These are phyloP conservation scores for Fraxinus albicans DNA, from an alignment of 305 asterid species.

Conservation along the genomic window DNA sequence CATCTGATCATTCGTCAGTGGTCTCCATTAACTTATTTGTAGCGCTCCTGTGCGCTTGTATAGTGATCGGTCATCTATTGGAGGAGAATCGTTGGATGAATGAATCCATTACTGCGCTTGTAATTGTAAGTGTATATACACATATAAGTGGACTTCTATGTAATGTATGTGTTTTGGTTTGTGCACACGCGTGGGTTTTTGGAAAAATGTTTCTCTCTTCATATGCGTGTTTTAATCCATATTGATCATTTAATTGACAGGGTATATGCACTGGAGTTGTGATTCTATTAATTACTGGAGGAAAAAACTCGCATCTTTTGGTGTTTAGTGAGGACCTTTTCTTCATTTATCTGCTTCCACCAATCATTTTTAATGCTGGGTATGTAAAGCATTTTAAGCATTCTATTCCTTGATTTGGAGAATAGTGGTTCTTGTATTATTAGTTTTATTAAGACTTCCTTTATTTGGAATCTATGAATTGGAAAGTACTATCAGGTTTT, in stretches of 20 bases:
- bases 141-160: conserved; percentile 8
- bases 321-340: conserved; percentile 87
- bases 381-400: conserved; percentile 21
- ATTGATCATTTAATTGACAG: conserved; percentile 37
- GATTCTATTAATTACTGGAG: conserved; percentile 55
- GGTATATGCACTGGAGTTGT: conserved; percentile 64
- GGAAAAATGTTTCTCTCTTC: background rate
- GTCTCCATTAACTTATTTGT: conserved; percentile 67
- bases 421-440: background rate
- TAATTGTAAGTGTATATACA: conserved; percentile 49
- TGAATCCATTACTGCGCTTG: conserved; percentile 79
- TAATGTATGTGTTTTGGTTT: conserved; percentile 2
- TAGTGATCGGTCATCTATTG: conserved; percentile 78
- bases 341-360: conserved; percentile 86
- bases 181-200: background rate
- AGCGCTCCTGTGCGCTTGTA: conserved; percentile 69
- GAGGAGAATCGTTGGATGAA: conserved; percentile 89
- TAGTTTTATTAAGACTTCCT: background rate
- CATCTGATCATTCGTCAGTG: conserved; percentile 74
- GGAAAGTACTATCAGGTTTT: background rate
- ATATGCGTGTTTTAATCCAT: background rate
- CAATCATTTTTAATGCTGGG: conserved; percentile 89
- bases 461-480: background rate
- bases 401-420: conserved; percentile 1
- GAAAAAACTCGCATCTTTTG: conserved; percentile 71